Evolutionary conservation across 2,329 filamentous ascomycete species (phyloP).

Genomic region (Amesomyces nigricolor): DNA sequence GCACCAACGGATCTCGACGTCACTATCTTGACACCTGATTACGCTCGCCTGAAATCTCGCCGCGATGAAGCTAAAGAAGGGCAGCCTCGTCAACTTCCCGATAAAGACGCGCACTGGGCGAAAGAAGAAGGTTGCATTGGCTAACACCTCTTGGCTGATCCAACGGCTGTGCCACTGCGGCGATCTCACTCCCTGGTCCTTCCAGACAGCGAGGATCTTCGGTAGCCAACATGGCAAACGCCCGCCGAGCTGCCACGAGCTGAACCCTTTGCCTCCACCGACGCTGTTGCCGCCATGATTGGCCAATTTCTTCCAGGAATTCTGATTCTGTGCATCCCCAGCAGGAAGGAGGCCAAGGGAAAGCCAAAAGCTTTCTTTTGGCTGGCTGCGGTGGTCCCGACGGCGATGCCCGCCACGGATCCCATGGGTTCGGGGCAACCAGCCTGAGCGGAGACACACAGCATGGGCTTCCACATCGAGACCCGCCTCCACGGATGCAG

Average conservation of each 20-base stretch:
- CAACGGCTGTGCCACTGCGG: background rate
- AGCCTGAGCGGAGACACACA: background rate
- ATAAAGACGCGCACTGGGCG: background rate
- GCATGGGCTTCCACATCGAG: conserved; percentile 2
- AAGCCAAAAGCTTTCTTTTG: background rate
- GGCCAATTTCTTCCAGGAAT: conserved; percentile 11
- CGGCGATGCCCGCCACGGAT: background rate
- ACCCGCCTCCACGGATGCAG: conserved; percentile 12
- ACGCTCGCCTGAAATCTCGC: background rate
- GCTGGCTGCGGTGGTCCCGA: background rate
- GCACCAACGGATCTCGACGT: background rate
- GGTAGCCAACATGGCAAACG: conserved; percentile 13
- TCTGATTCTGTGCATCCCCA: conserved; percentile 1
- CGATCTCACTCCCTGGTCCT: background rate
- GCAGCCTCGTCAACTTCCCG: background rate
- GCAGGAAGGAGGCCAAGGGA: conserved; percentile 1
- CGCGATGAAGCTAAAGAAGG: background rate
- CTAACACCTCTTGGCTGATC: background rate
- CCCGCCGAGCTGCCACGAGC: background rate
- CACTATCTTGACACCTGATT: too few relatives aligned
- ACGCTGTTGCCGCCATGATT: background rate
- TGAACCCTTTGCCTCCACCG: background rate
- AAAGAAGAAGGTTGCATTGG: conserved; percentile 19
- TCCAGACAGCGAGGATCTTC: background rate
- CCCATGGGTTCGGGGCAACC: background rate